These are phyloP conservation scores for Ganoderma multipileum DNA, from an alignment of 1,284 basidiomycete genomes.

Conservation along the genomic window DNA sequence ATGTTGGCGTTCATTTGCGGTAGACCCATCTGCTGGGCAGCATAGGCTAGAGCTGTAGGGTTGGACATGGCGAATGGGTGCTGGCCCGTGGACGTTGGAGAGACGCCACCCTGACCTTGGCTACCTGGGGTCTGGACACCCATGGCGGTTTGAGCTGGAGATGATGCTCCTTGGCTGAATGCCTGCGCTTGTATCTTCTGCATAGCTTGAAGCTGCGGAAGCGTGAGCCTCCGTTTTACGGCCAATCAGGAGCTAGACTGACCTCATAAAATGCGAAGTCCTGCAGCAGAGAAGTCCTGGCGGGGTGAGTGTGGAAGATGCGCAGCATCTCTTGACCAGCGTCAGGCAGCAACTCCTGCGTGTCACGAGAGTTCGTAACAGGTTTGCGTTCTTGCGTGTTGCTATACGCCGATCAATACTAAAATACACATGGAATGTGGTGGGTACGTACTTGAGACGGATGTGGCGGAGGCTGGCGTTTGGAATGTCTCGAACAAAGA, in stretches of 20 bases:
- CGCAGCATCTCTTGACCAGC: constrained; percentile 94
- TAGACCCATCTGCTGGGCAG: constrained; percentile 57
- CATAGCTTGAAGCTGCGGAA: constrained; percentile 72
- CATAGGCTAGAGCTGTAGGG: constrained; percentile 52
- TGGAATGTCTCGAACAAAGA: constrained; percentile 94
- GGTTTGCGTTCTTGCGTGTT: constrained; percentile 97
- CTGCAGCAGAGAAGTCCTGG: constrained; percentile 90
- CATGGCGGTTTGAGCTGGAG: constrained; percentile 40
- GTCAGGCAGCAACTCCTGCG: constrained; percentile 91
- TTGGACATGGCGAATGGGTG: constrained; percentile 59
- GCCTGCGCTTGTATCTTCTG: constrained; percentile 59
- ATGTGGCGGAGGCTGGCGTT: constrained; percentile 87
- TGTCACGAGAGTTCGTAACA: constrained; percentile 93
- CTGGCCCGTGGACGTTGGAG: constrained; percentile 48
- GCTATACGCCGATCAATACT: constrained; percentile 51
- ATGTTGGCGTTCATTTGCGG: constrained; percentile 64
- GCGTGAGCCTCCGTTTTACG: constrained; percentile 2
- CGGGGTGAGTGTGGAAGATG: constrained; percentile 92
- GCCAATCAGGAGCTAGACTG: constrained; percentile 26
- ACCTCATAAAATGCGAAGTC: constrained; percentile 96
- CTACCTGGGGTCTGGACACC: constrained; percentile 30
- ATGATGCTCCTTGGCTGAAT: constrained; percentile 46
- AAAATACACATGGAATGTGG: constrained; percentile 5
- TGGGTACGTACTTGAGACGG: constrained; percentile 70
- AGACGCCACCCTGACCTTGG: constrained; percentile 40